Conservation (phyloP, 2,329 filamentous ascomycete genomes). For the Capronia coronata region DNA sequence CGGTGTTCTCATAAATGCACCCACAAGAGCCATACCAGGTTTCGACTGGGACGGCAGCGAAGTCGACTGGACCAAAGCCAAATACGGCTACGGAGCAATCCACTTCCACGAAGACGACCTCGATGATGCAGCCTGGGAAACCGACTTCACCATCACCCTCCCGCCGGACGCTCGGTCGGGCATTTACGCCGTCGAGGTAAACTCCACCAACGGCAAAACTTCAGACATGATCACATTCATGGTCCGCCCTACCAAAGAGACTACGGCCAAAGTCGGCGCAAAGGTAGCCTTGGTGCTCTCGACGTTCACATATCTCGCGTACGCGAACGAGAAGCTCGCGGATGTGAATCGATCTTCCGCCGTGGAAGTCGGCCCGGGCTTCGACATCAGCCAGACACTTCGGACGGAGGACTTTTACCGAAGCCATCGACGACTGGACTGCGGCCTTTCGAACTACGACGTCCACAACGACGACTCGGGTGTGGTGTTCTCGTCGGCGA, state of each 20-base stretch:
- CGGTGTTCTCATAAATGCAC: conserved; percentile 33
- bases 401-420: conserved; percentile 24
- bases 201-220: conserved; percentile 18
- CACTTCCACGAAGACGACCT: conserved; percentile 38
- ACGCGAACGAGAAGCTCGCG: conserved; percentile 37
- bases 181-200: conserved; percentile 30
- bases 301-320: conserved; percentile 37
- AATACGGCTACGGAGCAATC: conserved; percentile 35
- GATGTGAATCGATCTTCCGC: no score
- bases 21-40: conserved; percentile 32
- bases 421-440: conserved; percentile 31
- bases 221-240: conserved; percentile 34
- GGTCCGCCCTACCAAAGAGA: conserved; percentile 28
- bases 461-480: conserved; percentile 35
- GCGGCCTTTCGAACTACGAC: conserved; percentile 37
- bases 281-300: conserved; percentile 32
- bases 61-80: conserved; percentile 33
- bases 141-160: conserved; percentile 31
- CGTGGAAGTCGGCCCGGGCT: conserved; percentile 19
- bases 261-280: conserved; percentile 2
- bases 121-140: conserved; percentile 35
- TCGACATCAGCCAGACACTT: conserved; percentile 3
- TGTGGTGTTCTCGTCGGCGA: conserved; percentile 30
- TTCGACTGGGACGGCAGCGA: conserved; percentile 33
- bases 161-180: conserved; percentile 26